Percentiles rank a stretch among this genome's conserved stretches.
phyloP scores from a whole-genome alignment of 352 stramenopile genomes.

The Globisporangium polare region DNA sequence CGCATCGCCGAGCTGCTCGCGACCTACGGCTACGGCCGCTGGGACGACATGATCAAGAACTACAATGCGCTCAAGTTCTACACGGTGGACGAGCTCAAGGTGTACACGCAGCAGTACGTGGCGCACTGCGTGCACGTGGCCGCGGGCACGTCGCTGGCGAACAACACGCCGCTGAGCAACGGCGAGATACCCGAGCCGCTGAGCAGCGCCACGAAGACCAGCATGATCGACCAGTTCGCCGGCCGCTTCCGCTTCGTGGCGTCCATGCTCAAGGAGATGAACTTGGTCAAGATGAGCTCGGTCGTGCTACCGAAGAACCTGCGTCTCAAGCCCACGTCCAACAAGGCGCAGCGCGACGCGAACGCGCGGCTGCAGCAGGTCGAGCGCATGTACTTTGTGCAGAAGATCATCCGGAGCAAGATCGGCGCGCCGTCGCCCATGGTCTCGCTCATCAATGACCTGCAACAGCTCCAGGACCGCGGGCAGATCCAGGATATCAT shows the following conservation, averaged over 20 bases:
- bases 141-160: constrained; percentile 23
- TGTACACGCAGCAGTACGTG: constrained; percentile 49
- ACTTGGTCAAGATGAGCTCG: constrained; percentile 17
- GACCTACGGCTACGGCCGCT: constrained; percentile 80
- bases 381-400: constrained; percentile 64
- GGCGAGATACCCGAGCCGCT: constrained; percentile 14
- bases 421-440: constrained; percentile 15
- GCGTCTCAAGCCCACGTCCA: constrained; percentile 8
- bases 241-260: constrained; percentile 41
- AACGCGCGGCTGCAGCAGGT: constrained; percentile 58
- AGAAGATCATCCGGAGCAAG: constrained; percentile 22
- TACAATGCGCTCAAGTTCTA: constrained; percentile 35
- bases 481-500: constrained; percentile 32
- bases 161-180: constrained; percentile 10
- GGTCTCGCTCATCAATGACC: constrained; percentile 32
- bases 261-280: constrained; percentile 46
- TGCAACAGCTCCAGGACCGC: constrained; percentile 34
- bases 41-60: constrained; percentile 56
- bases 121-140: constrained; percentile 45
- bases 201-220: constrained; percentile 17
- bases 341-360: constrained; percentile 38
- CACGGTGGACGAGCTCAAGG: constrained; percentile 31
- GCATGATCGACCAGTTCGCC: constrained; percentile 32
- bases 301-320: constrained; percentile 21
- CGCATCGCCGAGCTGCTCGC: constrained; percentile 46